phyloP scores from a whole-genome alignment of 805 yeast genomes.

The Candida succiphila region DNA sequence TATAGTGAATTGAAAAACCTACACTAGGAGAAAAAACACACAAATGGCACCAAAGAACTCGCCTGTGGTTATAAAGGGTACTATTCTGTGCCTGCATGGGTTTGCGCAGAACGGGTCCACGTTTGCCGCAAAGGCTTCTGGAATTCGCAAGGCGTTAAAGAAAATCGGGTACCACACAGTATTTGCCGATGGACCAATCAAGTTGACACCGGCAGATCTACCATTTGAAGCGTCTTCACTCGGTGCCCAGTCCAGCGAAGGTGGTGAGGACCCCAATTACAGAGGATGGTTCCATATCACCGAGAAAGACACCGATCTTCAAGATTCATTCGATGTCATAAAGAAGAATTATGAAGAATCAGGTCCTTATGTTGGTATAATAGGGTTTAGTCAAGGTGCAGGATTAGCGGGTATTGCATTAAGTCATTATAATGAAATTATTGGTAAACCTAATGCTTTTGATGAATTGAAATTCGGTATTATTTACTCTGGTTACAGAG shows the following conservation, averaged over 20 bases:
- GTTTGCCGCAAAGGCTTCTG: slow-evolving; percentile 85
- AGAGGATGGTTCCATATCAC: slow-evolving; percentile 79
- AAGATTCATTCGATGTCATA: slow-evolving; percentile 40
- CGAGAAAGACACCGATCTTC: slow-evolving; percentile 21
- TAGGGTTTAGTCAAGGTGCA: slow-evolving; percentile 95
- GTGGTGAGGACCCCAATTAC: slow-evolving; percentile 22
- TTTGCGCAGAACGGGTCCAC: slow-evolving; percentile 76
- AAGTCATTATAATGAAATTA: slow-evolving; percentile 44
- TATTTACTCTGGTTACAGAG: slow-evolving; percentile 54
- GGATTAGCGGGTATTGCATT: slow-evolving; percentile 69
- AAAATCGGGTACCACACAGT: slow-evolving; percentile 56
- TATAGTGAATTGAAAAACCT: too few species aligned
- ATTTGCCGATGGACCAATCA: slow-evolving; percentile 72
- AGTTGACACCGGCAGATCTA: slow-evolving; percentile 56
- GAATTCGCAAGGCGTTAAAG: slow-evolving; percentile 68
- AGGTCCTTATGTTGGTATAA: slow-evolving; percentile 79
- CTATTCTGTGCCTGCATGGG: slow-evolving; percentile 84
- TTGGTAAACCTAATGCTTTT: slow-evolving; percentile 32
- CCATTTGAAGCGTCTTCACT: slow-evolving; percentile 50
- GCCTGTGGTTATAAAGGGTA: slow-evolving; percentile 21
- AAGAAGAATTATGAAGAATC: slow-evolving; percentile 38
- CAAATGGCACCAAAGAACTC: slow-evolving; percentile 14
- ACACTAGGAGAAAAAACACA: background rate
- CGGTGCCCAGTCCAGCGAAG: slow-evolving; percentile 33
- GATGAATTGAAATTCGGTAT: slow-evolving; percentile 58